Evolutionary conservation across 2,329 filamentous ascomycete genomes (phyloP).

Genomic region (Exophiala xenobiotica): DNA sequence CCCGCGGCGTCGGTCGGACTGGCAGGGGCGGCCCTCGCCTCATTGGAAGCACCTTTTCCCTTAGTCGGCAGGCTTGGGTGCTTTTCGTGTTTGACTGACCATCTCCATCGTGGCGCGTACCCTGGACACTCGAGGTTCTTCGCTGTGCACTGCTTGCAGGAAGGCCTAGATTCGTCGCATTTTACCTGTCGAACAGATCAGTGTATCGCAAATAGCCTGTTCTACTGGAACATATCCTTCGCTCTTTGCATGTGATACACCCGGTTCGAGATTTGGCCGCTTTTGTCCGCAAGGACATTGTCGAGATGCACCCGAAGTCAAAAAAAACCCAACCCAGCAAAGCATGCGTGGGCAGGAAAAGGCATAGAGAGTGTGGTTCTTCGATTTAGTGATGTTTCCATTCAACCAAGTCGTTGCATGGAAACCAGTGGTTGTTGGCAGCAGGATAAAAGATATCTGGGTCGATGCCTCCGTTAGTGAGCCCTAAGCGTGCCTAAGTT

Average conservation of each 20-base stretch:
- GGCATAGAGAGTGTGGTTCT: too few relatives aligned
- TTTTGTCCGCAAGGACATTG: too few relatives aligned
- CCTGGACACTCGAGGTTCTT: constrained; percentile 8
- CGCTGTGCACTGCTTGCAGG: neutral
- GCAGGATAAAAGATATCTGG: too few relatives aligned
- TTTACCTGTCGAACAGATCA: constrained; percentile 1
- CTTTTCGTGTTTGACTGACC: constrained; percentile 9
- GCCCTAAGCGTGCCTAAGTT: too few relatives aligned
- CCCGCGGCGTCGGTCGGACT: too few relatives aligned
- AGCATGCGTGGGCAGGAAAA: too few relatives aligned
- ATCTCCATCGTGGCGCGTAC: constrained; percentile 4
- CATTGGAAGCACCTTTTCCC: neutral
- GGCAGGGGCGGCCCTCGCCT: neutral
- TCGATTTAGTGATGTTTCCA: too few relatives aligned
- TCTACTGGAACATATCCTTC: constrained; percentile 4
- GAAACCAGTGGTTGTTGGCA: too few relatives aligned
- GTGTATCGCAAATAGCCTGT: neutral
- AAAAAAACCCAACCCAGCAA: too few relatives aligned
- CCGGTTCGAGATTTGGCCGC: constrained; percentile 5
- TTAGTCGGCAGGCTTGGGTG: neutral
- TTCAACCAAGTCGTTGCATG: too few relatives aligned
- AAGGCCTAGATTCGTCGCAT: constrained; percentile 8
- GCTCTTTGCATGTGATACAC: constrained; percentile 3
- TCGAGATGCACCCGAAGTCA: too few relatives aligned
- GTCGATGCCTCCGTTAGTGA: too few relatives aligned